Conservation (phyloP, 1,284 basidiomycete species). For the Ustilago lituana region DNA sequence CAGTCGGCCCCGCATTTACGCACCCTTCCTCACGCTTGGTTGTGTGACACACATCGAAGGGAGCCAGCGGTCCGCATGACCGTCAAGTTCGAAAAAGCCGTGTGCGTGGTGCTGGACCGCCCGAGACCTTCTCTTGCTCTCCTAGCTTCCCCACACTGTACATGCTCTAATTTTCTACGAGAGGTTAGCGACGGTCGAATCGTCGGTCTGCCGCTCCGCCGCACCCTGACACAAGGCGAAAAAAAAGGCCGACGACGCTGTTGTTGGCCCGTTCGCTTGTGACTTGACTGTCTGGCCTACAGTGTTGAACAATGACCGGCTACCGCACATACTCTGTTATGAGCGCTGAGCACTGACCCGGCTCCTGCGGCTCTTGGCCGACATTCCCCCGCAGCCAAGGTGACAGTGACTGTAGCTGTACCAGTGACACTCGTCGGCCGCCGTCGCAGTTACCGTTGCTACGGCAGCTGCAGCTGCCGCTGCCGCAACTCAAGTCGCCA, state of each 20-base stretch:
- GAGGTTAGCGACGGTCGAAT: neutral
- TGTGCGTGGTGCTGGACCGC: neutral
- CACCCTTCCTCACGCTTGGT: too few relatives aligned
- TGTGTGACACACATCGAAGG: too few relatives aligned
- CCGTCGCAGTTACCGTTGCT: neutral
- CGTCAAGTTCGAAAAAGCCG: constrained; percentile 30
- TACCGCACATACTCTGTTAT: neutral
- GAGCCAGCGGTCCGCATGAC: constrained; percentile 19
- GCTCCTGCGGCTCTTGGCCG: constrained; percentile 33
- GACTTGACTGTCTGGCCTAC: too few relatives aligned
- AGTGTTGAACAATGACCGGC: neutral
- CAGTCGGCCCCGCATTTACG: neutral
- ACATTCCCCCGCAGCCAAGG: too few relatives aligned
- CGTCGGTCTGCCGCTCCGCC: neutral
- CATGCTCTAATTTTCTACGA: too few relatives aligned
- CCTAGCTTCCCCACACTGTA: too few relatives aligned
- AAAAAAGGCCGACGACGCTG: constrained; percentile 7
- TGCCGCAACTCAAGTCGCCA: neutral
- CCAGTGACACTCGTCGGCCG: too few relatives aligned
- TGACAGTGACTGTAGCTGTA: too few relatives aligned
- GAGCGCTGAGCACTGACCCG: neutral
- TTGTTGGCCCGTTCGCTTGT: constrained; percentile 15
- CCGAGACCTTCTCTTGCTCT: neutral
- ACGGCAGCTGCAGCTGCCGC: constrained; percentile 17
- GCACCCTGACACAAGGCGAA: neutral